phyloP scores from a whole-genome alignment of 129 eudicot genomes.

The Apium graveolens region DNA sequence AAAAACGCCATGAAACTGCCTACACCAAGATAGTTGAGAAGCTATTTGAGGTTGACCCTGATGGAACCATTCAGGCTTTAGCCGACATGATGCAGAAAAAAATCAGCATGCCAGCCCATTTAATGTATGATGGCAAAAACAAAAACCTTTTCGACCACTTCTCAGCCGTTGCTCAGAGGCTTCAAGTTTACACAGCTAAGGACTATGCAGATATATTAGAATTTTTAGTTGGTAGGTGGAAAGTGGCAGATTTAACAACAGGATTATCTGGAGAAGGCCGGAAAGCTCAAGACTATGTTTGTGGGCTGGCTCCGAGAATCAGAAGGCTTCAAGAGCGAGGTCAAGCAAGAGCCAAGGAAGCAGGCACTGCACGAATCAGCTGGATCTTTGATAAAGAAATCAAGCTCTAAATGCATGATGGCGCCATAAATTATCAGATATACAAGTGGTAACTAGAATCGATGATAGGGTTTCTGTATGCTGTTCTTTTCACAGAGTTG shows the following conservation, averaged over 20 bases:
- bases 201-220: conserved; percentile 92
- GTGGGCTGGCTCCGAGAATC: conserved; percentile 66
- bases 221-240: conserved; percentile 75
- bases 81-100: conserved; percentile 98
- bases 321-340: conserved; percentile 83
- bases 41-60: conserved; percentile 83
- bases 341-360: conserved; percentile 60
- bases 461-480: background rate
- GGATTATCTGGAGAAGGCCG: conserved; percentile 71
- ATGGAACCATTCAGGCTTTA: conserved; percentile 65
- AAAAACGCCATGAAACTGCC: conserved; percentile 88
- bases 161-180: conserved; percentile 86
- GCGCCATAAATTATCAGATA: background rate
- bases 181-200: conserved; percentile 76
- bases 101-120: conserved; percentile 89
- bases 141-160: conserved; percentile 72
- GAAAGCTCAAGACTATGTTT: conserved; percentile 85
- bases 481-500: background rate
- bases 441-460: background rate
- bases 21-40: conserved; percentile 90
- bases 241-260: conserved; percentile 51
- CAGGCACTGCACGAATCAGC: conserved; percentile 8
- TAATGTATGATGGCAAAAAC: conserved; percentile 85
- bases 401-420: background rate
- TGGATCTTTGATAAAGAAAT: conserved; percentile 1